These are phyloP conservation scores for Russula foetens DNA, from an alignment of 768 basidiomycete genomes.

Conservation along the genomic window DNA sequence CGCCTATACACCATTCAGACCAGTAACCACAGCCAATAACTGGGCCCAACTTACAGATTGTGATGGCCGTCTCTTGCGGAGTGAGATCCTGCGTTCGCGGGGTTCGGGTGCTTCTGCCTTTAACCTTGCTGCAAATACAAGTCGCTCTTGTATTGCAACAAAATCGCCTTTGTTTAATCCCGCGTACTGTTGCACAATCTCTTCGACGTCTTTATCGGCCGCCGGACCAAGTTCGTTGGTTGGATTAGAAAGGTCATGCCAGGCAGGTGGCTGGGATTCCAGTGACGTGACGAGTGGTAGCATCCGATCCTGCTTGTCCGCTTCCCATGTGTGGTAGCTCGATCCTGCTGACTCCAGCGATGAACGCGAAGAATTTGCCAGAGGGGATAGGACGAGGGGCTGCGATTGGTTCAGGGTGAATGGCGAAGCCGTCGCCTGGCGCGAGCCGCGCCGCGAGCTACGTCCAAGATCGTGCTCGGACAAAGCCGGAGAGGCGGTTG, in stretches of 20 bases:
- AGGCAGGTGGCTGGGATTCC: slow-evolving; percentile 43
- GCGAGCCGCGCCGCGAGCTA: slow-evolving; percentile 8
- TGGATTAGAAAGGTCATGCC: slow-evolving; percentile 49
- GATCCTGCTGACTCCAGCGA: slow-evolving; percentile 77
- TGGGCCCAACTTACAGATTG: slow-evolving; percentile 44
- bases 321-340: slow-evolving; percentile 80
- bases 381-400: slow-evolving; percentile 58
- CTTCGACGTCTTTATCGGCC: slow-evolving; percentile 52
- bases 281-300: slow-evolving; percentile 46
- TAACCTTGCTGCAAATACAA: slow-evolving; percentile 53
- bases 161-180: slow-evolving; percentile 70
- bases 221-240: slow-evolving; percentile 41
- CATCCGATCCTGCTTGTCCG: slow-evolving; percentile 43
- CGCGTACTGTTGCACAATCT: slow-evolving; percentile 52
- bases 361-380: slow-evolving; percentile 68
- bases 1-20: slow-evolving; percentile 32
- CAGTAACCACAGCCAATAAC: background rate
- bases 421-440: slow-evolving; percentile 35
- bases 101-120: slow-evolving; percentile 50
- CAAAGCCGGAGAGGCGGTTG: slow-evolving; percentile 46
- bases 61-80: slow-evolving; percentile 70
- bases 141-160: slow-evolving; percentile 62
- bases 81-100: slow-evolving; percentile 58
- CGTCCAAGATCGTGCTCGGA: slow-evolving; percentile 29
- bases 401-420: slow-evolving; percentile 45